phyloP scores from a whole-genome alignment of 306 rosid genomes.

The Vicia sativa region DNA sequence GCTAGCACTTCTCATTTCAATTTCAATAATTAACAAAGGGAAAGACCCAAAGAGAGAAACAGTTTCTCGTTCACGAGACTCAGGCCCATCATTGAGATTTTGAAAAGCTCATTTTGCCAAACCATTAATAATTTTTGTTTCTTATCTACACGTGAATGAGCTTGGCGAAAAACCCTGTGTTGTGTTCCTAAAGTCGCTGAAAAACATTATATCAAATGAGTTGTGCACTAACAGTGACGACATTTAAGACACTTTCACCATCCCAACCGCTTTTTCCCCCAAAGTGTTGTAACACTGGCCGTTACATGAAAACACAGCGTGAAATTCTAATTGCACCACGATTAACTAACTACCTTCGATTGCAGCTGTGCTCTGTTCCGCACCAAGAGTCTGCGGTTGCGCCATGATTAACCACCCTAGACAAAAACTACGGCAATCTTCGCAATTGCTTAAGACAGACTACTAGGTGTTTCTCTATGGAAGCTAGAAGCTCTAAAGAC shows the following conservation, averaged over 20 bases:
- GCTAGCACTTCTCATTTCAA: too few relatives aligned
- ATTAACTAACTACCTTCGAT: neutral
- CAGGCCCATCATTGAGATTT: neutral
- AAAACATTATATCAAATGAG: neutral
- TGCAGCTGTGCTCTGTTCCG: neutral
- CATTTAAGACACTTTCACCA: neutral
- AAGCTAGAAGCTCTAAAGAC: too few relatives aligned
- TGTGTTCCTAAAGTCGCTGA: neutral
- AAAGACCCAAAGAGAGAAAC: slow-evolving; percentile 2
- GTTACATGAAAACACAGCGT: neutral
- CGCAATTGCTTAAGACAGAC: slow-evolving; percentile 3
- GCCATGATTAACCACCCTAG: neutral
- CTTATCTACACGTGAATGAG: neutral
- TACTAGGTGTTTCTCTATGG: neutral
- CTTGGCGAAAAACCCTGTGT: neutral
- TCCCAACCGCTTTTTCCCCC: neutral
- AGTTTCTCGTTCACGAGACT: neutral
- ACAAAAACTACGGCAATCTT: neutral
- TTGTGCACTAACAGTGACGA: neutral
- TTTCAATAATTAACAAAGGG: too few relatives aligned
- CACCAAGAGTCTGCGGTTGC: neutral
- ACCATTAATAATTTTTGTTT: neutral
- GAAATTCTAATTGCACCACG: neutral
- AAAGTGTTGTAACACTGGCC: neutral
- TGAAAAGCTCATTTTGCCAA: neutral